Evolutionary conservation across 345 rosid genomes (phyloP), one percentile per base, ranked within the genome.

Genomic region (Pistacia integerrima): DNA sequence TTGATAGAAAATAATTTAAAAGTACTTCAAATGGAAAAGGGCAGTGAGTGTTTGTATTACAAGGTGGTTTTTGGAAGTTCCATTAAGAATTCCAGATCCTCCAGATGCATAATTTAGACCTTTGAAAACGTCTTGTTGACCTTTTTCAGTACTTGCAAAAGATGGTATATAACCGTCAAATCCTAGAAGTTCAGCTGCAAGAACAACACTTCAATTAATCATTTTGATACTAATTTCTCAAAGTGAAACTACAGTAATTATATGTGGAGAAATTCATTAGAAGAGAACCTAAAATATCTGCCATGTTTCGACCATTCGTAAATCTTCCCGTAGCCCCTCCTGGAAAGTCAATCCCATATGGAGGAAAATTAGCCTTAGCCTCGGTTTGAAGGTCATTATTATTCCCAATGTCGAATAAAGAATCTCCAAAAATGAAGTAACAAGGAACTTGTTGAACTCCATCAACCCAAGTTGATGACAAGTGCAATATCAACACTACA

Each of bases 61-160:
- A 82, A 88, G 67, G 60, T 82, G 81, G 51, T 81, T 82, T 41
- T 56, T 68, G 61, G 91, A 86, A 57, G 83, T 81, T 13, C 87
- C 89, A 2, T 85, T 82, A 2, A 82, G 84, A 62, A 92, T 90
- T 66, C 97, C 94, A 0, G 89, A 85, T 9, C 80, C 88, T 16
- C 88, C 94, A 5, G 97, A 92, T 52, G 97, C 97, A 70, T 87
- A 92, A 75, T 92, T 90, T n/a, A 92, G 75, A 41, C 97, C 96
- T 16, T 59, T n/a, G 8, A 87, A 88, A 54, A 84, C 74, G 28
- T 52, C 70, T 30, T 17, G 67, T 57, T 59, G 5, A 6, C 71
- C 55, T 68, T 77, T 58, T 38, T 38, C 5, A 5, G 82, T 77
- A 3, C 74, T 75, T 38, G 81, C 77, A 49, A 70, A 87, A 5